These are phyloP conservation scores for Globisporangium apiculatum DNA, from an alignment of 352 stramenopile species.

Conservation along the genomic window DNA sequence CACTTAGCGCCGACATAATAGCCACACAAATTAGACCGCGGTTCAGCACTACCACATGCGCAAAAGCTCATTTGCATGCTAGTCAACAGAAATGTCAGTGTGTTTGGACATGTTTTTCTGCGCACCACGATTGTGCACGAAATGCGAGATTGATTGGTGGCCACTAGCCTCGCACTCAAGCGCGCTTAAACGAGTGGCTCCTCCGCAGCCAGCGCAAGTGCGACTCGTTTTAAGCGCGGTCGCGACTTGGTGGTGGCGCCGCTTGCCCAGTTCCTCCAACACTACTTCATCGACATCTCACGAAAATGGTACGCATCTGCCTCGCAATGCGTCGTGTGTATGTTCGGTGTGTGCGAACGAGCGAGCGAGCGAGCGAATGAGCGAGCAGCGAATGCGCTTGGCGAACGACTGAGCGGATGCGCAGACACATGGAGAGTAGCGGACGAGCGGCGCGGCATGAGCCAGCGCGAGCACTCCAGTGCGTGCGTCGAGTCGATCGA, in stretches of 20 bases:
- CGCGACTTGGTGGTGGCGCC: conserved; percentile 8
- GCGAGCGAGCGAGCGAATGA: neutral
- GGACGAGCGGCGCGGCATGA: neutral
- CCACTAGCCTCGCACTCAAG: conserved; percentile 14
- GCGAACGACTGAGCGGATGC: no score
- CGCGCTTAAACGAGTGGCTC: conserved; percentile 5
- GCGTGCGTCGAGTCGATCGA: no score
- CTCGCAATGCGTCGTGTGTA: neutral
- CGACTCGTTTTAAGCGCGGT: conserved; percentile 28
- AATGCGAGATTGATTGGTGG: conserved; percentile 22
- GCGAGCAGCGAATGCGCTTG: neutral
- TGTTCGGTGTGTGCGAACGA: neutral
- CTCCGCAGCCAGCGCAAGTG: neutral
- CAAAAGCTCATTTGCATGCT: no score
- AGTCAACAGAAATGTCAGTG: neutral
- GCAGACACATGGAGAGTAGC: neutral
- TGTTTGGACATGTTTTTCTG: neutral
- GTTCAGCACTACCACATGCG: no score
- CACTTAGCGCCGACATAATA: no score
- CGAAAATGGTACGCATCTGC: conserved; percentile 29
- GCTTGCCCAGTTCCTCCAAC: conserved; percentile 37
- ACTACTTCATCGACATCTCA: conserved; percentile 85
- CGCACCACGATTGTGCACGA: neutral
- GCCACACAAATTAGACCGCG: no score
- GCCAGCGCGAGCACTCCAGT: no score